phyloP scores from a whole-genome alignment of 2,329 filamentous ascomycete genomes.

The Escovopsis sp. region DNA sequence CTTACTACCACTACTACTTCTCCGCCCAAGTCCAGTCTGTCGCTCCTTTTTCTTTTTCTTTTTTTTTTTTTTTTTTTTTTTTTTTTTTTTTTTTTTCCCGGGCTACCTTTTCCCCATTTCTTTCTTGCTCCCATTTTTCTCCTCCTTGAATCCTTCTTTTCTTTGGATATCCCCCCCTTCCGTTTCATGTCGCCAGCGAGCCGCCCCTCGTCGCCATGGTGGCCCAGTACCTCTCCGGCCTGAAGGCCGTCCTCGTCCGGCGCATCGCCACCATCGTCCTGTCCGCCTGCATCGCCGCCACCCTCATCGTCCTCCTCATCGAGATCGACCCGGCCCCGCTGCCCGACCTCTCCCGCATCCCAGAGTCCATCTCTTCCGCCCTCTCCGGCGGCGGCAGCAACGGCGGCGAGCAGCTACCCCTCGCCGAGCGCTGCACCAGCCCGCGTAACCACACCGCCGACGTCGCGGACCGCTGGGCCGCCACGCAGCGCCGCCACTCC shows the following conservation, averaged over 20 bases:
- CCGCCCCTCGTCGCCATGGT: conserved; percentile 1
- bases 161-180: background rate
- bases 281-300: conserved; percentile 2
- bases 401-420: background rate
- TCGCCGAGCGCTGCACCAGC: conserved; percentile 1
- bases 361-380: background rate
- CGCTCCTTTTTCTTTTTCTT: background rate
- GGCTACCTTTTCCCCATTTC: no score
- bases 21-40: no score
- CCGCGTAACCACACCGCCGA: conserved; percentile 3
- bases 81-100: no score
- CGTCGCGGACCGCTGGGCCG: conserved; percentile 2
- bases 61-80: no score
- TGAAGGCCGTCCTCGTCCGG: conserved; percentile 3
- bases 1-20: no score
- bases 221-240: conserved; percentile 4
- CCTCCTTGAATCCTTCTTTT: no score
- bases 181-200: no score
- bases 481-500: conserved; percentile 21
- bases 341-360: conserved; percentile 4
- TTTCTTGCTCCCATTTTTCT: no score
- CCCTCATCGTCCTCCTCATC: conserved; percentile 4
- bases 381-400: no score
- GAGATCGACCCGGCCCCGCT: conserved; percentile 3
- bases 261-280: conserved; percentile 4